A percentile compares a stretch with the other conserved stretches of the same genome.
Conservation (phyloP, 2,329 filamentous ascomycete genomes). For the Thielaviopsis punctulata region DNA sequence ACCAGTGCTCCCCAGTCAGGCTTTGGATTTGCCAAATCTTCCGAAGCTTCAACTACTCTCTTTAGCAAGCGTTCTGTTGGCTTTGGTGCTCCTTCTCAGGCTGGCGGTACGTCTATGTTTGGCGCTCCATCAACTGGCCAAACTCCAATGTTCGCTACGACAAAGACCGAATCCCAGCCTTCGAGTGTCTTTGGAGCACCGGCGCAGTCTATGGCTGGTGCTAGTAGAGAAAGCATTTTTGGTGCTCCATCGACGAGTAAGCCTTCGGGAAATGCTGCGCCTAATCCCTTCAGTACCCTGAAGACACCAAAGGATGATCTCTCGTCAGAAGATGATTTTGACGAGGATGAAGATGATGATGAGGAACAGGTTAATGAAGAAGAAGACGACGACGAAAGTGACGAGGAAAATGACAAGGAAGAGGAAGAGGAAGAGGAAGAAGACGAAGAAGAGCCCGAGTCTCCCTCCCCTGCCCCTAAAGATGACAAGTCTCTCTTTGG, state of each 20-base stretch:
- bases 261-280: neutral
- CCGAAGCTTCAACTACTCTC: neutral
- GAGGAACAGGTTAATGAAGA: neutral
- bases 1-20: neutral
- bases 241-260: constrained; percentile 13
- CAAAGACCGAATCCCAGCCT: neutral
- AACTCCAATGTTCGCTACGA: constrained; percentile 1
- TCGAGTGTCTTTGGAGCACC: constrained; percentile 1
- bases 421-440: neutral
- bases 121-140: neutral
- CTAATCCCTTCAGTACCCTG: constrained; percentile 7
- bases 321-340: neutral
- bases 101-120: neutral
- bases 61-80: neutral
- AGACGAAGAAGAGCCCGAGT: constrained; percentile 13
- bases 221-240: constrained; percentile 9
- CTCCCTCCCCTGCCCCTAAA: constrained; percentile 16
- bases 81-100: neutral
- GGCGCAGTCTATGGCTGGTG: neutral
- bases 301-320: neutral
- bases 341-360: neutral
- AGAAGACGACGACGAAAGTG: constrained; percentile 1
- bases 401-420: neutral
- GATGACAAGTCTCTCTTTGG: constrained; percentile 2
- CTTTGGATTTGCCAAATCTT: neutral